Conservation (phyloP, 2,329 filamentous ascomycete genomes). For the Alternaria sp. region DNA sequence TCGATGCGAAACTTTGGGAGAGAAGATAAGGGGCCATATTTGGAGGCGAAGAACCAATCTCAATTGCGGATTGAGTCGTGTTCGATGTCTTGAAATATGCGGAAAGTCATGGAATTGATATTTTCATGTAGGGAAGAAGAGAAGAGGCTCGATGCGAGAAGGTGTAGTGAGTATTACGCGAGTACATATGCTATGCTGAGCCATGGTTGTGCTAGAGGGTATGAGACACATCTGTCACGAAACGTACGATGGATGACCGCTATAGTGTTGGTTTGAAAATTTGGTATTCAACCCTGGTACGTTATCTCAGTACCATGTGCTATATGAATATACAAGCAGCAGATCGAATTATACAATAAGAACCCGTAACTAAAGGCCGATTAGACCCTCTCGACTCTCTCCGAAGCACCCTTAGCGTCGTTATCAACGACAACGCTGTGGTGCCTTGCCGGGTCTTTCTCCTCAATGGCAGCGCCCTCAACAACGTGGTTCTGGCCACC, state of each 20-base stretch:
- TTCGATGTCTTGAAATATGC: neutral
- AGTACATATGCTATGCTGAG: neutral
- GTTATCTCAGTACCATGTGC: neutral
- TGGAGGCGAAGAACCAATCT: neutral
- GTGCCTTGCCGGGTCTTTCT: slow-evolving; percentile 46
- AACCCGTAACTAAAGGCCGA: neutral
- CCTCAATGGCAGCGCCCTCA: slow-evolving; percentile 60
- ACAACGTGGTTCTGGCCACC: slow-evolving; percentile 65
- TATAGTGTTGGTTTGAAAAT: neutral
- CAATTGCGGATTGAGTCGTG: neutral
- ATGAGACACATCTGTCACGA: neutral
- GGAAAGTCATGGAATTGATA: neutral
- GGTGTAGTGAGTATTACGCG: neutral
- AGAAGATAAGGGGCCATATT: neutral
- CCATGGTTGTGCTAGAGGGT: neutral
- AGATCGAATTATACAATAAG: neutral
- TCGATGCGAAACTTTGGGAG: neutral
- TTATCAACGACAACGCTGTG: slow-evolving; percentile 31
- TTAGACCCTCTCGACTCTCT: slow-evolving; percentile 18
- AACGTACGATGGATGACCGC: neutral
- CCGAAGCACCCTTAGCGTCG: slow-evolving; percentile 29
- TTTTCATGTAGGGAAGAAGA: neutral
- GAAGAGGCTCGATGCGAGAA: neutral
- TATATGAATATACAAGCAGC: neutral
- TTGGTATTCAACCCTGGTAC: slow-evolving; percentile 7